Conservation (phyloP, 1,139 yeast genomes). For the Candida mesenterica region DNA sequence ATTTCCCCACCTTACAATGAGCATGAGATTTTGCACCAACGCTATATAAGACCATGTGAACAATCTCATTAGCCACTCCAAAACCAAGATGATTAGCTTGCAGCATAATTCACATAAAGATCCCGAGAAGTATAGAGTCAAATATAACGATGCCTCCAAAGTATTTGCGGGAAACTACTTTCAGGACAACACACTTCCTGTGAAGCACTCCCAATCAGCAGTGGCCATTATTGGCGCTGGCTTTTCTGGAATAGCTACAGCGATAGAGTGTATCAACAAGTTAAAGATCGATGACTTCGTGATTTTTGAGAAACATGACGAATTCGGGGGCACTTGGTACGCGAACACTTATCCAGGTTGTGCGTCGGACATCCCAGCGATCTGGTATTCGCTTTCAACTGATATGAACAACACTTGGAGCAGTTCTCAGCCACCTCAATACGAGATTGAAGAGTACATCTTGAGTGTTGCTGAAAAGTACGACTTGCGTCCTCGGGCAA, state of each 20-base stretch:
- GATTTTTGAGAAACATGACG: constrained; percentile 44
- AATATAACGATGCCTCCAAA: constrained; percentile 25
- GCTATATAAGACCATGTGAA: too few species aligned
- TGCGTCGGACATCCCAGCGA: constrained; percentile 51
- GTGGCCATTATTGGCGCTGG: constrained; percentile 50
- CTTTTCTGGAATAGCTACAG: constrained; percentile 43
- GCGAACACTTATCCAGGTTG: constrained; percentile 56
- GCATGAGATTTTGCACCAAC: too few species aligned
- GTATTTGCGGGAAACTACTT: too few species aligned
- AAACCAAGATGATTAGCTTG: neutral
- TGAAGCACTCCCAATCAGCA: constrained; percentile 24
- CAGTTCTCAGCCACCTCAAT: constrained; percentile 46
- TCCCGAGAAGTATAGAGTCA: constrained; percentile 33
- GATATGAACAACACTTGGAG: constrained; percentile 46
- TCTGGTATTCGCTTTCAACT: constrained; percentile 45
- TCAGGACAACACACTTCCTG: constrained; percentile 24
- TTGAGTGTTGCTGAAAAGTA: constrained; percentile 37
- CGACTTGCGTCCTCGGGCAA: constrained; percentile 28
- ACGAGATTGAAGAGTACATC: constrained; percentile 48
- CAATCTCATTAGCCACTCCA: too few species aligned
- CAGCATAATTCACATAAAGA: constrained; percentile 11
- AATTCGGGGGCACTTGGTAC: constrained; percentile 57
- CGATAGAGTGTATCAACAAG: constrained; percentile 29
- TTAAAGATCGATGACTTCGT: constrained; percentile 34
- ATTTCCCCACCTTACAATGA: too few species aligned